Percentiles rank a stretch among this genome's conserved stretches.
Conservation (phyloP, 345 rosid species). For the Gynandropsis gynandra region DNA sequence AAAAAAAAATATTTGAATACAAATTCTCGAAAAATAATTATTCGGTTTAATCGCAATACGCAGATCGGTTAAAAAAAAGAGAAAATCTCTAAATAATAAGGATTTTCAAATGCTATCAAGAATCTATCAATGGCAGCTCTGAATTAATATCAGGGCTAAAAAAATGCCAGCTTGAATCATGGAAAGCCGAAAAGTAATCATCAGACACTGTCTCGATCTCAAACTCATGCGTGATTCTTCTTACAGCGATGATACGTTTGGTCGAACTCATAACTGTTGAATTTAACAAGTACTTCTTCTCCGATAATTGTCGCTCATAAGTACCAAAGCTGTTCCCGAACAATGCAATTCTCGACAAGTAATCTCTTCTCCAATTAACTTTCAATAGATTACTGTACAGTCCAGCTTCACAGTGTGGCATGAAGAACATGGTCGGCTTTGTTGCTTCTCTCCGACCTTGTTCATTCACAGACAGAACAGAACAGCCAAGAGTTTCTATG, state of each 20-base stretch:
- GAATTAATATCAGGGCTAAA: slow-evolving; percentile 40
- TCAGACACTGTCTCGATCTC: slow-evolving; percentile 43
- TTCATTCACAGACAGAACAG: slow-evolving; percentile 62
- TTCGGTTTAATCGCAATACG: too few species aligned
- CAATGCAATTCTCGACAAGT: slow-evolving; percentile 41
- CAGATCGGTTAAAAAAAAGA: too few species aligned
- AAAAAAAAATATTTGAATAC: too few species aligned
- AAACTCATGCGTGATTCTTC: slow-evolving; percentile 41
- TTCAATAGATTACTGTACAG: slow-evolving; percentile 62
- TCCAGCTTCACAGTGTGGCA: slow-evolving; percentile 90
- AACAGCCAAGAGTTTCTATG: slow-evolving; percentile 60
- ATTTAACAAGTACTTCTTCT: slow-evolving; percentile 26
- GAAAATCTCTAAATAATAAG: too few species aligned
- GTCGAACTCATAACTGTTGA: slow-evolving; percentile 35
- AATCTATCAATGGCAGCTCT: slow-evolving; percentile 29
- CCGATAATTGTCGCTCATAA: slow-evolving; percentile 41
- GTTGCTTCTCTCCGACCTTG: slow-evolving; percentile 55
- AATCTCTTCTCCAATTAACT: slow-evolving; percentile 52
- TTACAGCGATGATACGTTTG: slow-evolving; percentile 39
- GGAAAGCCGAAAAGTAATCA: slow-evolving; percentile 72
- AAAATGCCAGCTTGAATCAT: slow-evolving; percentile 94
- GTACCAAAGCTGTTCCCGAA: slow-evolving; percentile 77
- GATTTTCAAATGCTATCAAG: not conserved
- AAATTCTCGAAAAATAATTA: too few species aligned
- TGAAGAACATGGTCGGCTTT: slow-evolving; percentile 69